A percentile compares a stretch with the other conserved stretches of the same genome.
phyloP scores from a whole-genome alignment of 2,329 filamentous ascomycete genomes.

The Trichophyton simii region DNA sequence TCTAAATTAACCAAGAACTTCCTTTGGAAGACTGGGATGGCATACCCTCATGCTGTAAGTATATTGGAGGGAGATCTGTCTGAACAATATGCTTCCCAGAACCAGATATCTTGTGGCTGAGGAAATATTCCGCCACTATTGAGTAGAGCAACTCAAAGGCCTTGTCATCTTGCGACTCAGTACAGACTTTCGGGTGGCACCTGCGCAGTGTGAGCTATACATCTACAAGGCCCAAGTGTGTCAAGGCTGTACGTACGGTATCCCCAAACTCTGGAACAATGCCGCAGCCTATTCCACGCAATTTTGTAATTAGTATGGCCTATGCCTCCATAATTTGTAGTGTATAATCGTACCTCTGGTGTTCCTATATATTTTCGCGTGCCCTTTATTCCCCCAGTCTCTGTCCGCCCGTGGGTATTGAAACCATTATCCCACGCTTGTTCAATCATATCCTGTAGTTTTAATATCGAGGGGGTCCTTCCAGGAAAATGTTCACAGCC shows the following conservation, averaged over 20 bases:
- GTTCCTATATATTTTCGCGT: constrained; percentile 95
- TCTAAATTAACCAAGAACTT: not conserved
- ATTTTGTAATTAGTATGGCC: not conserved
- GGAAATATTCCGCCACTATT: constrained; percentile 64
- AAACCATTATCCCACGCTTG: constrained; percentile 76
- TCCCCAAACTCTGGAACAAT: constrained; percentile 56
- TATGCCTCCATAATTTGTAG: not conserved
- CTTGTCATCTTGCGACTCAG: constrained; percentile 33
- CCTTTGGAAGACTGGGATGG: not conserved
- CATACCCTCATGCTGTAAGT: constrained; percentile 69
- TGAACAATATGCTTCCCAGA: constrained; percentile 50
- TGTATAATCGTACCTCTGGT: constrained; percentile 52
- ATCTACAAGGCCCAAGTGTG: not conserved
- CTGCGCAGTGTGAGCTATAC: constrained; percentile 15
- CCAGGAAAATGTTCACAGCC: constrained; percentile 50
- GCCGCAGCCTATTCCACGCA: constrained; percentile 53
- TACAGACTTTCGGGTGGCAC: constrained; percentile 52
- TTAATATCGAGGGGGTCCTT: constrained; percentile 60
- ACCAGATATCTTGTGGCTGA: constrained; percentile 37
- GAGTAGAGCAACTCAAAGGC: constrained; percentile 48
- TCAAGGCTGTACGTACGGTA: constrained; percentile 40
- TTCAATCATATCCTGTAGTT: constrained; percentile 79
- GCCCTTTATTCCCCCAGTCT: constrained; percentile 77
- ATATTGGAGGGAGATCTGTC: constrained; percentile 69
- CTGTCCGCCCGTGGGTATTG: constrained; percentile 57